phyloP scores from a whole-genome alignment of 1,284 basidiomycete species.

The Rhodotorula sp. region DNA sequence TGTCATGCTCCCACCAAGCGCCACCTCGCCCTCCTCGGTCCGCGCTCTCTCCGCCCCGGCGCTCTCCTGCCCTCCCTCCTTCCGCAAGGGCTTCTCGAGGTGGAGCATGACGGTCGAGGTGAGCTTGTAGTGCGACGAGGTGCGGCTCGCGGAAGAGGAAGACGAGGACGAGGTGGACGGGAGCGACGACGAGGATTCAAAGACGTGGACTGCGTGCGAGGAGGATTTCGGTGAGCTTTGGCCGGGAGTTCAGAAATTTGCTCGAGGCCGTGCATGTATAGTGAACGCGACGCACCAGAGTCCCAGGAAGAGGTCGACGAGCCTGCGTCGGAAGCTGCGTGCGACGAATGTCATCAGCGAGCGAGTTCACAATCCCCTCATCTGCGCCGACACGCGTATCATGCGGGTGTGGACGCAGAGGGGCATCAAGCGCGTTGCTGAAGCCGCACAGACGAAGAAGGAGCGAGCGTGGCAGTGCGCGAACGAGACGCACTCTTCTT shows the following conservation, averaged over 20 bases:
- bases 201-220: conserved; percentile 75
- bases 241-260: no score
- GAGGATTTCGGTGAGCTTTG: no score
- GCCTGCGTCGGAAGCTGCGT: conserved; percentile 38
- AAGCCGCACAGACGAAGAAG: no score
- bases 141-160: conserved; percentile 57
- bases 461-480: background rate
- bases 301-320: conserved; percentile 78
- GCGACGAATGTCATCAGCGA: background rate
- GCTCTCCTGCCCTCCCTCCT: conserved; percentile 52
- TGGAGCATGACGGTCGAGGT: conserved; percentile 98
- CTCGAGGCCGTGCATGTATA: no score
- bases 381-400: no score
- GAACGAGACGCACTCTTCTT: conserved; percentile 75
- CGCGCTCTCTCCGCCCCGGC: no score
- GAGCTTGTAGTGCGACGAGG: conserved; percentile 91
- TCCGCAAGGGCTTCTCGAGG: conserved; percentile 62
- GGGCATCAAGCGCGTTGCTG: no score
- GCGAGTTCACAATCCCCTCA: no score
- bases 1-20: conserved; percentile 93
- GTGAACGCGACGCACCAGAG: conserved; percentile 54
- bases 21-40: conserved; percentile 64
- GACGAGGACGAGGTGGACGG: background rate
- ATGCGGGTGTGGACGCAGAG: no score
- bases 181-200: conserved; percentile 64